Percentiles rank a stretch among this genome's conserved stretches.
Conservation (phyloP, 345 rosid genomes). For the Populus tremula region DNA sequence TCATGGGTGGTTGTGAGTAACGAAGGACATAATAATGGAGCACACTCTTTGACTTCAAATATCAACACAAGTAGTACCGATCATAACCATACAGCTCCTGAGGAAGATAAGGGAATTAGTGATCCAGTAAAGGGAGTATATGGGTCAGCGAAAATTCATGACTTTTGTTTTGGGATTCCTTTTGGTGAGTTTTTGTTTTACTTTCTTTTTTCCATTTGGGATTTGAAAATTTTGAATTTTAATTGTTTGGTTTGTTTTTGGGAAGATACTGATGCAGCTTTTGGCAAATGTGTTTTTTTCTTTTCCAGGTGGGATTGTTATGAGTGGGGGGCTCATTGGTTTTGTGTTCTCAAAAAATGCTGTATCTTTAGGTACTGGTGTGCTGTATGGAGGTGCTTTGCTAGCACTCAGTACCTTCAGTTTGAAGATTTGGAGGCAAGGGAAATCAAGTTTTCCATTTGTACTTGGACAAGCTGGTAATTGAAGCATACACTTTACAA, state of each 20-base stretch:
- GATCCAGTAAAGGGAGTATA: slow-evolving; percentile 35
- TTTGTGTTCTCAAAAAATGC: slow-evolving; percentile 65
- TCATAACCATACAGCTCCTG: slow-evolving; percentile 41
- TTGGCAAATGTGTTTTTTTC: background rate
- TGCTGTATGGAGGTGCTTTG: slow-evolving; percentile 71
- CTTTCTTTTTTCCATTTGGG: background rate
- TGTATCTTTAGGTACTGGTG: slow-evolving; percentile 46
- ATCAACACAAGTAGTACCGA: slow-evolving; percentile 18
- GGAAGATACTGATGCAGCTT: slow-evolving; percentile 6
- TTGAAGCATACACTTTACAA: background rate
- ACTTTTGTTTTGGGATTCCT: slow-evolving; percentile 93
- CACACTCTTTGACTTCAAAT: slow-evolving; percentile 28
- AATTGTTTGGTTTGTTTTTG: background rate
- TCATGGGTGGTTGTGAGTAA: slow-evolving; percentile 46
- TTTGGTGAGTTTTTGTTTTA: slow-evolving; percentile 56
- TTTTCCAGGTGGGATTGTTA: slow-evolving; percentile 61
- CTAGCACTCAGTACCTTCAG: slow-evolving; percentile 82
- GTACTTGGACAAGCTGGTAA: slow-evolving; percentile 93
- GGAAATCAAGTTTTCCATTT: slow-evolving; percentile 83
- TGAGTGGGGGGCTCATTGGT: slow-evolving; percentile 71
- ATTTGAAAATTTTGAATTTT: background rate
- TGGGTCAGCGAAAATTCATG: slow-evolving; percentile 75
- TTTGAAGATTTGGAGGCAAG: slow-evolving; percentile 83
- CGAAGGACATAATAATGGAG: slow-evolving; percentile 33
- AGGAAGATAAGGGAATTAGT: slow-evolving; percentile 11